Evolutionary conservation across 331 rosid species (phyloP), one percentile per base, ranked within the genome.

Genomic region (Saraca asoca): DNA sequence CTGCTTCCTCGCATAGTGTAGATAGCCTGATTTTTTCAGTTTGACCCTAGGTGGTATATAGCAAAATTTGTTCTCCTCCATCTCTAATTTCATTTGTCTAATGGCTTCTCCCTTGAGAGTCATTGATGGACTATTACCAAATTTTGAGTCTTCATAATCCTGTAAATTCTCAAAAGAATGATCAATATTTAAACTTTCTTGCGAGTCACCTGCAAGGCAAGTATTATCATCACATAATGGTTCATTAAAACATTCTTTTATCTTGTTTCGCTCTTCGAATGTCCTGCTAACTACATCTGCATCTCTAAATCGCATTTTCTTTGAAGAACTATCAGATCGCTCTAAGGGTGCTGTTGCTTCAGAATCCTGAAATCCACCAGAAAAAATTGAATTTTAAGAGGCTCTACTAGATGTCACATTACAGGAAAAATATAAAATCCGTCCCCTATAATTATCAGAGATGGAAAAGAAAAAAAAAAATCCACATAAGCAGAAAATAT

Each of bases 11-110:
- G 60, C 80, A 51, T 87, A 92, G 54, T 82, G 94, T 67, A 89
- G 82, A 74, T 92, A 92, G 68, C 65, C 91, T 10, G 62, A 67
- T 74, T 77, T 81, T 70, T 65, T 84, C 24, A 12, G 9, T 19
- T 76, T 72, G 56, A 54, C 70, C 75, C 87, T 77, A 2, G 95
- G 95, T 8, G 90, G 87, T 58, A 92, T 76, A 72, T 89, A 89
- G 39, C 43, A 81, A 68, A 92, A 89, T 64, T 84, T 84, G 54
- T 92, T 85, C 81, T 89, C 95, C 72, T 83, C 98, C 96, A 89
- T 89, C 67, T 89, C 88, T 46, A 82, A 51, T 75, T 87, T 89
- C 79, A 93, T 39, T 62, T 11, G 67, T 79, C 66, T 62, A 67
- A 89, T 82, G 58, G 85, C 83, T 74, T 75, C 89, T 10, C 72